These are phyloP conservation scores for Phytopythium chamaehyphon DNA, from an alignment of 352 stramenopile species.

Conservation along the genomic window DNA sequence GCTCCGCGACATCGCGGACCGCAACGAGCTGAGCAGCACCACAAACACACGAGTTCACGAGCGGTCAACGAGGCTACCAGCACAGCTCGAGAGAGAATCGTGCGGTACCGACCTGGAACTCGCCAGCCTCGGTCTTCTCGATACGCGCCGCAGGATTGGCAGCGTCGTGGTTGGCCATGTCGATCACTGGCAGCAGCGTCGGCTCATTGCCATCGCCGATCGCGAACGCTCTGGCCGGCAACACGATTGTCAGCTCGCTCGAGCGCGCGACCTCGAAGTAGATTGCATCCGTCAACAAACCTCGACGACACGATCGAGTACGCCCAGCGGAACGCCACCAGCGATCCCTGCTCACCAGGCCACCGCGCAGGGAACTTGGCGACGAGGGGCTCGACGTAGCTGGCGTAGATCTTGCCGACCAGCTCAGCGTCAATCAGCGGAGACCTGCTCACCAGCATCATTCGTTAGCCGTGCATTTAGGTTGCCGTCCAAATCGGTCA, in stretches of 20 bases:
- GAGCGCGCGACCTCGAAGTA: no score
- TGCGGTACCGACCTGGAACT: slow-evolving; percentile 35
- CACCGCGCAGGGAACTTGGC: slow-evolving; percentile 38
- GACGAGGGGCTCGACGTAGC: slow-evolving; percentile 30
- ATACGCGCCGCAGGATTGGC: slow-evolving; percentile 43
- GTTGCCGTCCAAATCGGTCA: not conserved
- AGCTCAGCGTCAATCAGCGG: slow-evolving; percentile 53
- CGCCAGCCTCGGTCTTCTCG: slow-evolving; percentile 28
- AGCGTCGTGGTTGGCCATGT: slow-evolving; percentile 72
- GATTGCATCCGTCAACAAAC: slow-evolving; percentile 17
- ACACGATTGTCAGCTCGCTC: not conserved
- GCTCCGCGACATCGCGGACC: slow-evolving; percentile 35
- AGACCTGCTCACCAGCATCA: slow-evolving; percentile 14
- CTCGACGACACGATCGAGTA: slow-evolving; percentile 68
- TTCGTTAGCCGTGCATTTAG: not conserved
- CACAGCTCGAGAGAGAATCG: slow-evolving; percentile 3
- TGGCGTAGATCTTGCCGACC: slow-evolving; percentile 42
- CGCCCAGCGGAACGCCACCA: slow-evolving; percentile 58
- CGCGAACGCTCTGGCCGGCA: slow-evolving; percentile 35
- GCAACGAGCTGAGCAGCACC: slow-evolving; percentile 33
- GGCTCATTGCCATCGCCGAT: slow-evolving; percentile 30
- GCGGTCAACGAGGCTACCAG: not conserved
- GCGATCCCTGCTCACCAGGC: slow-evolving; percentile 19
- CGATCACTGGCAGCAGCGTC: slow-evolving; percentile 67
- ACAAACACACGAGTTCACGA: not conserved